Conservation (phyloP, 2,329 filamentous ascomycete genomes). For the Sordariomycetes sp. region DNA sequence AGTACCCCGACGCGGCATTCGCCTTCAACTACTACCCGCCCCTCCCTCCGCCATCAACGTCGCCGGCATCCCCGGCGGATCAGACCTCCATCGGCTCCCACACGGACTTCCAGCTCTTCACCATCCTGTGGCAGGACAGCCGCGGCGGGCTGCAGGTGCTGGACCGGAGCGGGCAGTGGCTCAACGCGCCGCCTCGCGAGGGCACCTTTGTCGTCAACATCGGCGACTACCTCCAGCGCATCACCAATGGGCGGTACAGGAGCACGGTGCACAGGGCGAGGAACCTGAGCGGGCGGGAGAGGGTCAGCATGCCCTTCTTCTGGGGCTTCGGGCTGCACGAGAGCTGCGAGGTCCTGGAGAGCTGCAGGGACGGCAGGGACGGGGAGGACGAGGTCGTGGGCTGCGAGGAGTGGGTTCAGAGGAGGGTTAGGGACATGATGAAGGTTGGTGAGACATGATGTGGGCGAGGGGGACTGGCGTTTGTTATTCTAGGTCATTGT, state of each 20-base stretch:
- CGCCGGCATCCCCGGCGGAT: not conserved
- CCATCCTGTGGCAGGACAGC: constrained; percentile 33
- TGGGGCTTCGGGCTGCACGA: constrained; percentile 29
- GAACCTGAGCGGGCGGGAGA: constrained; percentile 26
- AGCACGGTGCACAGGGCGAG: constrained; percentile 39
- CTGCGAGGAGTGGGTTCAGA: constrained; percentile 28
- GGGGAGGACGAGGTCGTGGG: constrained; percentile 24
- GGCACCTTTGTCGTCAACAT: constrained; percentile 43
- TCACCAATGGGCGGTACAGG: constrained; percentile 39
- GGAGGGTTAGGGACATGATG: constrained; percentile 22
- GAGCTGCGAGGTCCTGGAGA: constrained; percentile 28
- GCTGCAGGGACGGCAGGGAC: too few relatives aligned
- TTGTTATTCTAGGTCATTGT: too few relatives aligned
- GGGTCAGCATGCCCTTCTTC: constrained; percentile 10
- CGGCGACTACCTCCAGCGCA: constrained; percentile 40
- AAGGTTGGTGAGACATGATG: too few relatives aligned
- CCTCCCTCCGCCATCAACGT: too few relatives aligned
- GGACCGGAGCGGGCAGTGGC: constrained; percentile 27
- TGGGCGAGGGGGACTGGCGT: too few relatives aligned
- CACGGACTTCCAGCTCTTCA: constrained; percentile 45
- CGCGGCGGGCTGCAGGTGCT: constrained; percentile 34
- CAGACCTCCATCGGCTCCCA: constrained; percentile 36
- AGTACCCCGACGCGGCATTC: constrained; percentile 36
- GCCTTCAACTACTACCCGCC: constrained; percentile 31
- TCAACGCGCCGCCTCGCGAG: constrained; percentile 27